Conservation (phyloP, 495 filamentous ascomycete species). For the Xylaria longipes region DNA sequence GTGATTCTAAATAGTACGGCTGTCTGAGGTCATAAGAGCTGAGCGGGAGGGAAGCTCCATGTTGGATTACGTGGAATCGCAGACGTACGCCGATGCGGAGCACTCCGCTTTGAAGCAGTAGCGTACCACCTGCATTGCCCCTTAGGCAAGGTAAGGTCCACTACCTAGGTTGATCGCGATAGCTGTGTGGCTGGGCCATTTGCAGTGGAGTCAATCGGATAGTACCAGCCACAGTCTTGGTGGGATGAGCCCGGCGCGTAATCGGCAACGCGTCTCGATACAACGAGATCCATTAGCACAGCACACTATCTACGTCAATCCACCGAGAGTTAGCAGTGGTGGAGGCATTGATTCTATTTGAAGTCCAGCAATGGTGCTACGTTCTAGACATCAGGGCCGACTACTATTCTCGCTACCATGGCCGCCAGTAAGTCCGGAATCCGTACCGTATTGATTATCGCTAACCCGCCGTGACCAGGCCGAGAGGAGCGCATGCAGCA, state of each 20-base stretch:
- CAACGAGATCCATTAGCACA: not conserved
- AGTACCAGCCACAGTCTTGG: conserved; percentile 11
- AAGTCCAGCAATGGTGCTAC: conserved; percentile 5
- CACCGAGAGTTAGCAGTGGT: not conserved
- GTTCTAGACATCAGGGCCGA: not conserved
- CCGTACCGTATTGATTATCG: not conserved
- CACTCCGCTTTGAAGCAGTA: not conserved
- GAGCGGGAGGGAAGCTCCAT: conserved; percentile 16
- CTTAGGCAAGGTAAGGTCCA: too few species aligned
- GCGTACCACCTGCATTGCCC: too few species aligned
- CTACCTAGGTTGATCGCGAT: not conserved
- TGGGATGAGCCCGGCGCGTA: conserved; percentile 21
- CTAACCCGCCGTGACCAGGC: conserved; percentile 39
- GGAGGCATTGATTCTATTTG: not conserved
- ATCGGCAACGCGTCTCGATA: conserved; percentile 19
- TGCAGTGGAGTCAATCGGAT: not conserved
- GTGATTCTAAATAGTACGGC: not conserved
- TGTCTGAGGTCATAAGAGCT: conserved; percentile 20
- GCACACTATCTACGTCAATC: conserved; percentile 20
- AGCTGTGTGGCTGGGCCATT: not conserved
- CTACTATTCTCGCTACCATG: conserved; percentile 24
- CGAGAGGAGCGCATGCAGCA: conserved; percentile 58
- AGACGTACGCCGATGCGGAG: not conserved
- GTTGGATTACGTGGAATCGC: conserved; percentile 15
- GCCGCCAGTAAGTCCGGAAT: conserved; percentile 36